phyloP scores from a whole-genome alignment of 2,329 filamentous ascomycete genomes.

The Coniochaeta sp. region DNA sequence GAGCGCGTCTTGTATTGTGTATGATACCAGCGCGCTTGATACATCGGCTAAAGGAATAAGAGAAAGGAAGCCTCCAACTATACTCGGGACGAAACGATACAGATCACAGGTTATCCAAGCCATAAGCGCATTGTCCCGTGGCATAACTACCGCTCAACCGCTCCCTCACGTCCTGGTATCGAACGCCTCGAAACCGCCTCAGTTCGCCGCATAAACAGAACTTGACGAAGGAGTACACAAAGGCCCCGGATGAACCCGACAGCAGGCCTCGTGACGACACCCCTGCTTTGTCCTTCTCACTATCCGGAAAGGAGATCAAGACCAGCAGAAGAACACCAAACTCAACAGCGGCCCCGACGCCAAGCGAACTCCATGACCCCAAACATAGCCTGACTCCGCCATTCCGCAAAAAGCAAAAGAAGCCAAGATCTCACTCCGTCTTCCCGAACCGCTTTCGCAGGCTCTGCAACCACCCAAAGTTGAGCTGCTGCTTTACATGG shows the following conservation, averaged over 20 bases:
- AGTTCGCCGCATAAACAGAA: not conserved
- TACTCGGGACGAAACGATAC: not conserved
- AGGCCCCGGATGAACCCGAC: not conserved
- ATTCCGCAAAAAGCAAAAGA: not conserved
- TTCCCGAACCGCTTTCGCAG: not conserved
- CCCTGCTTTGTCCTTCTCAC: not conserved
- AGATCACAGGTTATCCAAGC: not conserved
- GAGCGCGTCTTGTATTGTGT: not conserved
- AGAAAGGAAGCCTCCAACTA: not conserved
- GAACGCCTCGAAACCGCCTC: not conserved
- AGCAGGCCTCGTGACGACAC: not conserved
- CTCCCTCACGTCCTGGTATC: not conserved
- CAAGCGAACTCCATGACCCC: not conserved
- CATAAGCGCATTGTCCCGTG: not conserved
- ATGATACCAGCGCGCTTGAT: not conserved
- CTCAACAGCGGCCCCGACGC: not conserved
- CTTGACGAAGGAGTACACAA: not conserved
- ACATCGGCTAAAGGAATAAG: not conserved
- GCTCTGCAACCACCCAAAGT: not conserved
- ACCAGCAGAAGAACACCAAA: not conserved
- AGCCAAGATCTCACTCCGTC: not conserved
- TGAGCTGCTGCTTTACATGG: not conserved
- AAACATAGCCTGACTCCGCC: not conserved
- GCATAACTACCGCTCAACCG: not conserved
- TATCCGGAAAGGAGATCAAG: not conserved